These are phyloP conservation scores for Uromyces viciae-fabae DNA, from an alignment of 1,284 basidiomycete genomes.

Conservation along the genomic window DNA sequence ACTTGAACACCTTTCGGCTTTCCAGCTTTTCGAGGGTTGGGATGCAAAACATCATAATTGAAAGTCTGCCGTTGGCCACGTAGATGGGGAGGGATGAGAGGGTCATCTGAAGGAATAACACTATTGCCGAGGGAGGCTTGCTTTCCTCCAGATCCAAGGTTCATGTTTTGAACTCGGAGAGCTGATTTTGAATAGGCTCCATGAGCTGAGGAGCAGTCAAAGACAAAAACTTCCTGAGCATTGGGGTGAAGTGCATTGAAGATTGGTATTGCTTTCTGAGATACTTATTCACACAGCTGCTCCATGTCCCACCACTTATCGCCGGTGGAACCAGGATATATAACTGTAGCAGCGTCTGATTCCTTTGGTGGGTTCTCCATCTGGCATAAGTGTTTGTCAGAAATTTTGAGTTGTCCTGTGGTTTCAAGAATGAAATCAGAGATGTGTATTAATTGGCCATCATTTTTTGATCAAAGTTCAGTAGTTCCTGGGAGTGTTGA, in stretches of 20 bases:
- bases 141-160: background rate
- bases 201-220: conserved; percentile 16
- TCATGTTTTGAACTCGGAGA: background rate
- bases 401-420: background rate
- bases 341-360: background rate
- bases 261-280: conserved; percentile 1
- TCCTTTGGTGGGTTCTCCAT: background rate
- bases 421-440: conserved; percentile 7
- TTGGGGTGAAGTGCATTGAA: conserved; percentile 13
- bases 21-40: background rate
- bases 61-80: conserved; percentile 4
- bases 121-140: background rate
- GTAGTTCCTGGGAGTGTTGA: background rate
- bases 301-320: conserved; percentile 30
- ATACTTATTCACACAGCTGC: background rate
- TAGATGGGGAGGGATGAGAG: background rate
- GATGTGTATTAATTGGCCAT: conserved; percentile 13
- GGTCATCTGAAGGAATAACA: background rate
- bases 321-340: conserved; percentile 20
- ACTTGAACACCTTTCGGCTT: conserved; percentile 7
- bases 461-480: conserved; percentile 17
- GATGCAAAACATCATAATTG: background rate
- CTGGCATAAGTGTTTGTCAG: background rate
- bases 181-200: background rate
- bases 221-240: conserved; percentile 4